Percentiles rank a stretch among this genome's conserved stretches.
Evolutionary conservation across 768 basidiomycete species (phyloP).

Genomic region (Auriscalpium microsporum): DNA sequence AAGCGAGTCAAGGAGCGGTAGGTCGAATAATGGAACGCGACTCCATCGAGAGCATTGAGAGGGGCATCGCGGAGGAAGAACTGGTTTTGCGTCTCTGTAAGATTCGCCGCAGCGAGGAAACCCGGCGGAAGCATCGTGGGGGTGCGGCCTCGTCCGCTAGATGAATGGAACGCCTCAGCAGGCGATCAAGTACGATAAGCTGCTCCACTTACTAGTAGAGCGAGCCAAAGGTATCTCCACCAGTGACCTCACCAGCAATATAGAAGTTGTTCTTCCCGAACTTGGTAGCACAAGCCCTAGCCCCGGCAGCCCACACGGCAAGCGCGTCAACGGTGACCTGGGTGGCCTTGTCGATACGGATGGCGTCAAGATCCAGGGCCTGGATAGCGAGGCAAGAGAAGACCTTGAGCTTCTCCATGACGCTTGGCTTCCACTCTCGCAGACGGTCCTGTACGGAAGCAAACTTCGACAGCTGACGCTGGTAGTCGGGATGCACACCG

Average conservation of each 20-base stretch:
- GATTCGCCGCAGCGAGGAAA: constrained; percentile 60
- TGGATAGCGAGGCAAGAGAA: constrained; percentile 85
- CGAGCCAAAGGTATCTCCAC: constrained; percentile 84
- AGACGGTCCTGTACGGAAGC: constrained; percentile 95
- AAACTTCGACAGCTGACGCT: constrained; percentile 91
- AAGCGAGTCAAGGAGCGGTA: constrained; percentile 83
- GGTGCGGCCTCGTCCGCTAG: constrained; percentile 83
- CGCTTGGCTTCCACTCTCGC: constrained; percentile 79
- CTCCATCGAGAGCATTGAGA: constrained; percentile 59
- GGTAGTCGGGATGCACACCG: constrained; percentile 91
- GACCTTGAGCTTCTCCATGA: constrained; percentile 66
- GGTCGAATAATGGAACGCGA: constrained; percentile 91
- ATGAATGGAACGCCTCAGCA: neutral
- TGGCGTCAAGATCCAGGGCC: constrained; percentile 86
- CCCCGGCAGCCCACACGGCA: constrained; percentile 63
- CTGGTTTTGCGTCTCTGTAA: constrained; percentile 50
- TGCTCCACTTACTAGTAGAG: constrained; percentile 61
- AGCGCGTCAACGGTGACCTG: constrained; percentile 83
- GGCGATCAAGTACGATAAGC: neutral
- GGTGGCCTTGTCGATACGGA: constrained; percentile 92
- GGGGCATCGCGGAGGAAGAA: constrained; percentile 72
- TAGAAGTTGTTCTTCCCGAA: constrained; percentile 82
- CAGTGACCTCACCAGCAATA: constrained; percentile 90
- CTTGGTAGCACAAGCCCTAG: constrained; percentile 62
- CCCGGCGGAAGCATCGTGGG: constrained; percentile 59